phyloP scores from a whole-genome alignment of 768 basidiomycete species.

The Leccinum uliginosum region DNA sequence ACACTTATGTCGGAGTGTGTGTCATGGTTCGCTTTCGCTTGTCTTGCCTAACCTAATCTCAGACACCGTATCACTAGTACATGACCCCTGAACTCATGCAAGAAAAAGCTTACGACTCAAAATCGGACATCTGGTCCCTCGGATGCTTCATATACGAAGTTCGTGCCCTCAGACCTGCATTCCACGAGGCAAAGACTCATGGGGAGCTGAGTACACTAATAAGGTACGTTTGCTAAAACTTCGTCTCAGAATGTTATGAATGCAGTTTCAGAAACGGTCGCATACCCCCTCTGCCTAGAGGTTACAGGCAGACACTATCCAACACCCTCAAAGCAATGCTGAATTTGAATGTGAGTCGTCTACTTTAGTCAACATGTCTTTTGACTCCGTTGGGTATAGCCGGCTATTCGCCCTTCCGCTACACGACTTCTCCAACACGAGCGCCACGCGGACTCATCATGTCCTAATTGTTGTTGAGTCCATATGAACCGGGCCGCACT shows the following conservation, averaged over 20 bases:
- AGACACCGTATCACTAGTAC: slow-evolving; percentile 99
- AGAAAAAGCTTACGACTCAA: slow-evolving; percentile 95
- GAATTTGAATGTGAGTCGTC: slow-evolving; percentile 63
- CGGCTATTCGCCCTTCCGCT: slow-evolving; percentile 82
- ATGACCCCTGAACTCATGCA: slow-evolving; percentile 99
- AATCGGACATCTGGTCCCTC: slow-evolving; percentile 98
- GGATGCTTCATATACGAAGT: slow-evolving; percentile 97
- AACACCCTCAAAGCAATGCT: slow-evolving; percentile 85
- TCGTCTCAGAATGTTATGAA: background rate
- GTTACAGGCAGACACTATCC: slow-evolving; percentile 70
- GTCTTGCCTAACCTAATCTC: background rate
- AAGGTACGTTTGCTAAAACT: slow-evolving; percentile 42
- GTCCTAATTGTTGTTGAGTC: too few relatives aligned
- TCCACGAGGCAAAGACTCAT: slow-evolving; percentile 90
- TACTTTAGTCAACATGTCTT: background rate
- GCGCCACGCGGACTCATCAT: slow-evolving; percentile 28
- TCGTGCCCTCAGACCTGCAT: slow-evolving; percentile 89
- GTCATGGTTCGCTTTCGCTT: background rate
- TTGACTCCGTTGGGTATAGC: slow-evolving; percentile 38
- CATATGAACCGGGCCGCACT: too few relatives aligned
- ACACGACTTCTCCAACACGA: slow-evolving; percentile 79
- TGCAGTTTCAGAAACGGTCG: slow-evolving; percentile 60
- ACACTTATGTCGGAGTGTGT: slow-evolving; percentile 94
- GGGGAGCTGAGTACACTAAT: slow-evolving; percentile 79
- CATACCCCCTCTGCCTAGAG: slow-evolving; percentile 85